Percentiles rank a stretch among this genome's conserved stretches.
These are phyloP conservation scores for Pezizomycotina sp. DNA, from an alignment of 2,329 filamentous ascomycete genomes.

Conservation along the genomic window DNA sequence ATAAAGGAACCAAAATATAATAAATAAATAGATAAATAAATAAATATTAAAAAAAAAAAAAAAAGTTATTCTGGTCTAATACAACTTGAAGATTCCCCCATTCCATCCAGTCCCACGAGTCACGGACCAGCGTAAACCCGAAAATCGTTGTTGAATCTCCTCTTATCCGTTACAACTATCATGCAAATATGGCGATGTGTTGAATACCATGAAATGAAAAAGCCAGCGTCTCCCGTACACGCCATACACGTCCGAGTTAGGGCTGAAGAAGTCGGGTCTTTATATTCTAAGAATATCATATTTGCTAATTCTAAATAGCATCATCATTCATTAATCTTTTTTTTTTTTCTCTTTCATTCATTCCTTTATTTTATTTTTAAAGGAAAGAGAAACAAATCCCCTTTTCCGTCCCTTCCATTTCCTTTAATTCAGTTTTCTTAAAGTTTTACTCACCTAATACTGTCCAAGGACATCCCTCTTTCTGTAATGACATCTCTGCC, in stretches of 20 bases:
- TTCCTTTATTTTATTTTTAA: constrained; percentile 7
- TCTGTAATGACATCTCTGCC: no score
- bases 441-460: no score
- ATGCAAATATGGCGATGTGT: constrained; percentile 5
- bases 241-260: constrained; percentile 1
- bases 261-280: background rate
- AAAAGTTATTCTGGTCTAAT: constrained; percentile 4
- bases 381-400: no score
- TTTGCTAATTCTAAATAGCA: constrained; percentile 5
- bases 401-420: no score
- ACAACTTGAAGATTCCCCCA: constrained; percentile 1
- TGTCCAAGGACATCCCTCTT: no score
- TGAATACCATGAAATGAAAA: constrained; percentile 1
- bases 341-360: constrained; percentile 9
- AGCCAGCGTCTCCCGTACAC: constrained; percentile 1
- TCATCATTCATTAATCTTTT: constrained; percentile 7
- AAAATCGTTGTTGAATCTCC: background rate
- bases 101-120: constrained; percentile 7
- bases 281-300: background rate
- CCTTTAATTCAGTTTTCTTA: no score
- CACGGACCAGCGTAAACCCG: constrained; percentile 1
- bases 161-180: constrained; percentile 1
- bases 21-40: constrained; percentile 8
- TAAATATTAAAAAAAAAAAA: constrained; percentile 5
- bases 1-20: constrained; percentile 4